phyloP scores from a whole-genome alignment of 179 eudicot species.

The Silene noctiflora region DNA sequence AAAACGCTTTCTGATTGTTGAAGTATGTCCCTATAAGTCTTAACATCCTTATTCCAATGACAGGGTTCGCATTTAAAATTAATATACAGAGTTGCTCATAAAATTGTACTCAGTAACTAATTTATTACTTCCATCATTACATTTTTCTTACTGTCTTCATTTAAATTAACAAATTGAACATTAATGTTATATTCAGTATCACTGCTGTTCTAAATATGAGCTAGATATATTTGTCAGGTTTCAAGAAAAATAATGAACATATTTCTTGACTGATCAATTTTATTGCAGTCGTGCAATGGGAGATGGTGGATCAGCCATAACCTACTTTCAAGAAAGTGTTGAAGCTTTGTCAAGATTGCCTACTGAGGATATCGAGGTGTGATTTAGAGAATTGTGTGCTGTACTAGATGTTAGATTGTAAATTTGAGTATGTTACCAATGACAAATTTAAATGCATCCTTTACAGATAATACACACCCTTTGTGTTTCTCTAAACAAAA shows the following conservation, averaged over 20 bases:
- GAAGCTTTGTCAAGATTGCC: conserved; percentile 59
- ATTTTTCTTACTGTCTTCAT: neutral
- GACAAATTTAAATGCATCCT: neutral
- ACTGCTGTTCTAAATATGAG: neutral
- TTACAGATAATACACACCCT: conserved; percentile 84
- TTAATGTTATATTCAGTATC: neutral
- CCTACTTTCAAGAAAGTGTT: conserved; percentile 86
- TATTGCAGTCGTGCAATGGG: conserved; percentile 81
- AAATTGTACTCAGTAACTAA: neutral
- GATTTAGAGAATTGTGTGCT: neutral
- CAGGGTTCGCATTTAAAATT: too few species aligned
- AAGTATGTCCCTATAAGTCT: too few species aligned
- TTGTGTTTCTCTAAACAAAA: conserved; percentile 86
- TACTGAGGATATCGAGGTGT: conserved; percentile 83
- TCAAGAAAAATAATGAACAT: neutral
- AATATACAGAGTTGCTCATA: too few species aligned
- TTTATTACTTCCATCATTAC: too few species aligned
- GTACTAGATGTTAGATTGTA: neutral
- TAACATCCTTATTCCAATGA: too few species aligned
- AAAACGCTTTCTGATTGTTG: neutral
- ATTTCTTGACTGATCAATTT: conserved; percentile 8
- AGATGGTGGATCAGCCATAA: conserved; percentile 68
- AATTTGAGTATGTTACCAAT: neutral
- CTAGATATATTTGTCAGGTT: neutral
- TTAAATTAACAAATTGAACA: neutral